These are phyloP conservation scores for Gentiana macrophylla DNA, from an alignment of 257 asterid genomes.

Conservation along the genomic window DNA sequence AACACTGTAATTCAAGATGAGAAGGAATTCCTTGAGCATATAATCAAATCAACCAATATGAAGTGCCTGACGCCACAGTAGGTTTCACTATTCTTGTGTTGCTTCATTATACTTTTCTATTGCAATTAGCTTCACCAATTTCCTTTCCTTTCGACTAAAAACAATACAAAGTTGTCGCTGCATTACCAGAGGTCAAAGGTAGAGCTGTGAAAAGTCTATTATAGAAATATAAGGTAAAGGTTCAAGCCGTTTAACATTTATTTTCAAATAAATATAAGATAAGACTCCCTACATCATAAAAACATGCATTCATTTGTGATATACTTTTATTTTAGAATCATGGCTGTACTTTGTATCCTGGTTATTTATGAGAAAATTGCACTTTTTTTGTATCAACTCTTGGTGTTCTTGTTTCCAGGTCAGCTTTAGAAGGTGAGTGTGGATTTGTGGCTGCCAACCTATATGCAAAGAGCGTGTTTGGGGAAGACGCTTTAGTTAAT, in stretches of 20 bases:
- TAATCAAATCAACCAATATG: conserved; percentile 95
- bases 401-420: conserved; percentile 37
- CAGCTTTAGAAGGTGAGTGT: conserved; percentile 96
- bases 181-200: too few species aligned
- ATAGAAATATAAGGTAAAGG: too few species aligned
- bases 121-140: too few species aligned
- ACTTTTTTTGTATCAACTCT: background rate
- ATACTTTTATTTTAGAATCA: background rate
- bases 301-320: too few species aligned
- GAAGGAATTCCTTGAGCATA: conserved; percentile 91
- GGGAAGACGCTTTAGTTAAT: conserved; percentile 97
- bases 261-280: too few species aligned
- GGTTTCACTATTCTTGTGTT: conserved; percentile 22
- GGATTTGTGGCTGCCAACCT: conserved; percentile 96
- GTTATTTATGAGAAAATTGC: background rate
- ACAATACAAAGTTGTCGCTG: too few species aligned
- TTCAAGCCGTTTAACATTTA: too few species aligned
- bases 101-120: background rate
- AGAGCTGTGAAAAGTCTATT: too few species aligned
- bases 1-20: conserved; percentile 80
- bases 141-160: too few species aligned
- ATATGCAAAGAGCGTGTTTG: conserved; percentile 96
- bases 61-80: conserved; percentile 86
- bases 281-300: too few species aligned
- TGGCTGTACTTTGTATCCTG: background rate